A percentile compares a stretch with the other conserved stretches of the same genome.
Evolutionary conservation across 192 early-diverging fungal genomes (phyloP).

Genomic region (Helicostylum pulchrum): DNA sequence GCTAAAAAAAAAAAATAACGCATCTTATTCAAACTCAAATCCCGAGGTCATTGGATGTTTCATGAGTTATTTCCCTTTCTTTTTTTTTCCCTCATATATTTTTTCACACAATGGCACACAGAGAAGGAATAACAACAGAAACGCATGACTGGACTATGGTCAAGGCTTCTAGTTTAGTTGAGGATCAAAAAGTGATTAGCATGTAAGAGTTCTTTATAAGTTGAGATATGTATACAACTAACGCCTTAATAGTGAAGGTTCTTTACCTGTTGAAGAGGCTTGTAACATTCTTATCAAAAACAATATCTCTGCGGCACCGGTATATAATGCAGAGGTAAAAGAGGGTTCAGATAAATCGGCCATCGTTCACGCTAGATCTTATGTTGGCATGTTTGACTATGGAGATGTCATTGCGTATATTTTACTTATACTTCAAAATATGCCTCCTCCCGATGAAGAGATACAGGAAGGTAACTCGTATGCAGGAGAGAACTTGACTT

Average conservation of each 20-base stretch:
- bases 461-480: neutral
- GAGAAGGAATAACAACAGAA: slow-evolving; percentile 21
- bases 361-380: slow-evolving; percentile 39
- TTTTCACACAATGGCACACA: slow-evolving; percentile 8
- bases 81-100: neutral
- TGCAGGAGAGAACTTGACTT: slow-evolving; percentile 30
- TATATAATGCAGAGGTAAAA: slow-evolving; percentile 52
- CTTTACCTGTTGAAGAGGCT: slow-evolving; percentile 63
- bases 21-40: too few species aligned
- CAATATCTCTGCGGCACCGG: slow-evolving; percentile 76
- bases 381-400: slow-evolving; percentile 86
- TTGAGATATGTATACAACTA: neutral
- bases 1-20: too few species aligned
- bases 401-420: slow-evolving; percentile 79
- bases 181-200: slow-evolving; percentile 60
- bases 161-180: slow-evolving; percentile 55
- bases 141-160: slow-evolving; percentile 61
- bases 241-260: slow-evolving; percentile 41
- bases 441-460: slow-evolving; percentile 32
- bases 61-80: neutral
- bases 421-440: slow-evolving; percentile 59
- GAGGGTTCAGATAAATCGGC: neutral
- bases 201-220: slow-evolving; percentile 41
- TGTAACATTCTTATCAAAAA: slow-evolving; percentile 71
- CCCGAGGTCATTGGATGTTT: too few species aligned